These are phyloP conservation scores for Pinus albicaulis DNA, from an alignment of 75 land plant species.

Conservation along the genomic window DNA sequence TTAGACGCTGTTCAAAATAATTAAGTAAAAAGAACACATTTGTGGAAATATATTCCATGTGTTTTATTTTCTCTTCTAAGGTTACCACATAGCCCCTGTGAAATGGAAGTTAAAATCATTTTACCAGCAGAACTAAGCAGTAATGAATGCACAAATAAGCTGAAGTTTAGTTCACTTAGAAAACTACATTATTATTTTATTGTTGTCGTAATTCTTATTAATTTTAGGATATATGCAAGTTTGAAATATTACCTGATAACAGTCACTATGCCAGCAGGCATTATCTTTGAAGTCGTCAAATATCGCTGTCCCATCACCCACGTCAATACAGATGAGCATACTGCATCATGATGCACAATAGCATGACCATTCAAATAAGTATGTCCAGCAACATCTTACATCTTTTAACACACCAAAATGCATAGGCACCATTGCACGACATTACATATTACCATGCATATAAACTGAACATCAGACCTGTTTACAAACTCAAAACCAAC, in stretches of 20 bases:
- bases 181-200: too few relatives aligned
- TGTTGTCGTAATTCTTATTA: too few relatives aligned
- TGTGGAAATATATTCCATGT: too few relatives aligned
- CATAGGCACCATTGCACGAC: background rate
- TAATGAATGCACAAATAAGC: too few relatives aligned
- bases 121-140: too few relatives aligned
- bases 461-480: background rate
- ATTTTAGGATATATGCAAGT: too few relatives aligned
- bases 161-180: too few relatives aligned
- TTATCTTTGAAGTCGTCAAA: conserved; percentile 75
- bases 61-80: too few relatives aligned
- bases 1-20: too few relatives aligned
- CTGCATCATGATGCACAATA: conserved; percentile 39
- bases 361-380: background rate
- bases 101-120: too few relatives aligned
- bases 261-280: conserved; percentile 99
- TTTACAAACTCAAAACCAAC: background rate
- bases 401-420: background rate
- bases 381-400: background rate
- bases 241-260: conserved; percentile 59
- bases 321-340: conserved; percentile 58
- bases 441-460: background rate
- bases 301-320: conserved; percentile 93
- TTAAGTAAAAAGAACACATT: too few relatives aligned
- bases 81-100: too few relatives aligned